Conservation (phyloP, 2,329 filamentous ascomycete species). For the Colletotrichum sp. region DNA sequence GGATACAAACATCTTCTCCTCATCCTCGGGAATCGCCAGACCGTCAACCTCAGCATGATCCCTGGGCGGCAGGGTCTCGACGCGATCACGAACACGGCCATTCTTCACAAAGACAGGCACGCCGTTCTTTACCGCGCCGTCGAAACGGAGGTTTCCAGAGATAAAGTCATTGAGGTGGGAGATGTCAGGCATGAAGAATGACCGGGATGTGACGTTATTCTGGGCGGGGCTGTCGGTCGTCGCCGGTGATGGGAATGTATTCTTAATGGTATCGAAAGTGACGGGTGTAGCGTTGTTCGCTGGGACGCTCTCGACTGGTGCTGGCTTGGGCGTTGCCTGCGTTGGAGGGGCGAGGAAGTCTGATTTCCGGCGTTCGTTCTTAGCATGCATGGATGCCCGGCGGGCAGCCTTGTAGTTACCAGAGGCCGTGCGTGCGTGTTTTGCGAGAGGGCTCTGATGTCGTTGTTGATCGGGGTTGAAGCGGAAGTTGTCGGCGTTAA, state of each 20-base stretch:
- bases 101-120: conserved; percentile 62
- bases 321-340: conserved; percentile 16
- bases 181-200: conserved; percentile 60
- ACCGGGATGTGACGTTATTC: conserved; percentile 50
- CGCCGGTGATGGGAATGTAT: conserved; percentile 33
- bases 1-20: conserved; percentile 64
- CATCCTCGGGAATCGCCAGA: conserved; percentile 55
- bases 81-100: conserved; percentile 53
- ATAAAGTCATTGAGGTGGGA: conserved; percentile 63
- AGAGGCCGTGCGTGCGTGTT: conserved; percentile 37
- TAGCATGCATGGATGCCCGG: conserved; percentile 9
- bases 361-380: conserved; percentile 12
- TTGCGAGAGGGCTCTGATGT: conserved; percentile 42
- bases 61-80: conserved; percentile 36
- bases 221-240: conserved; percentile 37
- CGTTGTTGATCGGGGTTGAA: conserved; percentile 30
- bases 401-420: conserved; percentile 12
- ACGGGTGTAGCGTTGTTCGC: conserved; percentile 15
- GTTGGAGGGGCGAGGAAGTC: conserved; percentile 11
- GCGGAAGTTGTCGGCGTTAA: conserved; percentile 28
- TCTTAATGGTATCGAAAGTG: conserved; percentile 22
- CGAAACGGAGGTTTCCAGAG: conserved; percentile 58
- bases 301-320: background rate
- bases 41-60: conserved; percentile 56
- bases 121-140: conserved; percentile 55